A percentile compares a stretch with the other conserved stretches of the same genome.
phyloP scores from a whole-genome alignment of 345 rosid genomes.

The Hibiscus tridactylites region DNA sequence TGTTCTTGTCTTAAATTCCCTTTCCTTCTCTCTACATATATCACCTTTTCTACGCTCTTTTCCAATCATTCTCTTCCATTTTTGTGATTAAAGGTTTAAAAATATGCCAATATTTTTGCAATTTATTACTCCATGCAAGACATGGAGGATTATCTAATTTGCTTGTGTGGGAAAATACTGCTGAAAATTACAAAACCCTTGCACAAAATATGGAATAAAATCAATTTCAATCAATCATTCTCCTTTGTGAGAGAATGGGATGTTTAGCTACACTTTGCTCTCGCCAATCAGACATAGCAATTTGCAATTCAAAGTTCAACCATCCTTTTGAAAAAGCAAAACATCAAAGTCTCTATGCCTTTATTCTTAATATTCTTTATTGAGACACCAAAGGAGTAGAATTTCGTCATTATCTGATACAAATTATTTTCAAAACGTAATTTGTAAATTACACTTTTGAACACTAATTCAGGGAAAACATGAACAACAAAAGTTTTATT shows the following conservation, averaged over 20 bases:
- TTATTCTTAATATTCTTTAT: slow-evolving; percentile 7
- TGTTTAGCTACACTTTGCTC: slow-evolving; percentile 1
- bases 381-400: neutral
- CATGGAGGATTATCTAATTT: neutral
- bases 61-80: slow-evolving; percentile 18
- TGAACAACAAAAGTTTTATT: neutral
- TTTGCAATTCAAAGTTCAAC: slow-evolving; percentile 4
- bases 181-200: neutral
- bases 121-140: neutral
- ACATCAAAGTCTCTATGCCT: slow-evolving; percentile 3
- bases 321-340: slow-evolving; percentile 26
- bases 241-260: neutral
- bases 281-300: neutral
- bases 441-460: neutral
- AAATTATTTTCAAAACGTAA: neutral
- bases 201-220: neutral
- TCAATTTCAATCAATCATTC: neutral
- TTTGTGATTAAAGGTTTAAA: slow-evolving; percentile 8
- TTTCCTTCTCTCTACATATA: slow-evolving; percentile 9
- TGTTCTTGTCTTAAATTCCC: slow-evolving; percentile 6
- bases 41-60: neutral
- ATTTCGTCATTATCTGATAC: slow-evolving; percentile 20
- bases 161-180: neutral
- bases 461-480: neutral
- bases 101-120: neutral